Base-by-base conservation (phyloP, 805 yeast species). In the Candida schatavii region DNA sequence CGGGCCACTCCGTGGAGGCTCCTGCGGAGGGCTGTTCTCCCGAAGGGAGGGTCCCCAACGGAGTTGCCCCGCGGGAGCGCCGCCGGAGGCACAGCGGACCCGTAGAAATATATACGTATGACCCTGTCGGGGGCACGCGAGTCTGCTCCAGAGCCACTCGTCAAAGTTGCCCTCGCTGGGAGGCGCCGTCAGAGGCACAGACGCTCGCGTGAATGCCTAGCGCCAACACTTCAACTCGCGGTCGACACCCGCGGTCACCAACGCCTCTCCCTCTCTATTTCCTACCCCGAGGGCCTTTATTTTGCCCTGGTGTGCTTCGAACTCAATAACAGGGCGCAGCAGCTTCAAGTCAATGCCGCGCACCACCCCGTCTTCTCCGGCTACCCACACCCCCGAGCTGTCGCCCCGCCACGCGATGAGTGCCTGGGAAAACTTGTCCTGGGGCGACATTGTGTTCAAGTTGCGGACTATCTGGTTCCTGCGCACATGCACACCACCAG, bases 361-460 rank as follows among this genome's bases (percentile, higher is more conserved):
- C 1, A 84, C 52, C 0, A 57, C 45, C 0, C 90, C 91, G 56
- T 83, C 89, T 47, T 84, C 89, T 2, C 88, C 82, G 37, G 75
- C 63, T 0, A 82, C 67, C 88, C 89, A 83, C 1, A 83, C 40
- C 0, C 89, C 90, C 20, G 60, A 46, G 17, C 35, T 31, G 13
- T 46, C 48, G 4, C 38, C 35, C 40, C 77, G 54, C 81, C 81
- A 78, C 6, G 46, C 45, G 2, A 84, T 55, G 11, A 64, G 50
- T 0, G 85, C 73, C 40, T 64, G 72, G 2, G 84, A 77, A 51
- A 69, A 84, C 55, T 81, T 81, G 51, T 83, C 88, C 57, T 85
- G 90, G 1, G 88, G 87, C 1, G 85, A 68, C 45, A 70, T 45
- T 0, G 87, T 72, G 47, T 68, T 72, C 37, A 56, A 44, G 45